Base-by-base conservation (phyloP, 75 land plant species). In the Picea sitchensis region DNA sequence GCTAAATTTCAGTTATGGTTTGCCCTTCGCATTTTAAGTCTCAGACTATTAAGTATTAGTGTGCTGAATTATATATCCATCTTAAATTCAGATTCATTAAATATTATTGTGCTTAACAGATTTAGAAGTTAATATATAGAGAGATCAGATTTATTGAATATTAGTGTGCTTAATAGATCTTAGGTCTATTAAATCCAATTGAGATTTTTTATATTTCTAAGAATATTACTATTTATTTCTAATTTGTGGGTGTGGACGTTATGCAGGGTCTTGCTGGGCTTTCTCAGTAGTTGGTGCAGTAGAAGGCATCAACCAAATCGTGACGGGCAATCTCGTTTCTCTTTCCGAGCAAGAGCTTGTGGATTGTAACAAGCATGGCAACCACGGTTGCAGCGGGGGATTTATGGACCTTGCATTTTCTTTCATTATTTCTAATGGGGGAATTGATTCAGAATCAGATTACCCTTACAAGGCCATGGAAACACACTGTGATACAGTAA, bases 291-390 rank as follows among this genome's bases (percentile, higher is more conserved):
- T 57, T 57, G 84, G 74, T 9, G 75, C 81, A 18, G 80, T 82
- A 13, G 84, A 82, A 41, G 38, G 84, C 47, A 80, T 69, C 0
- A 79, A 82, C 34, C 51, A 69, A 47, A 82, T 82, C 2, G n/a
- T n/a, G 32, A 79, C 58, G 2, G 81, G 81, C 14, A 68, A 77
- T 13, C 74, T 83, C 0, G 41, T 82, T 23, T 71, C 81, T 14
- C 72, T 85, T 7, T 85, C 87, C 14, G 87, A 85, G 81, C 87
- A 85, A 31, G 79, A 82, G 41, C 73, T 85, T 14, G 76, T 83
- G 14, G 84, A 85, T n/a, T 65, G 84, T 59, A 82, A 82, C 60
- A 14, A 12, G 3, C 2, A 23, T 15, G 8, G 26, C 26, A 59
- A 82, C 14, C 56, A 82, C 1, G 87, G 86, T n/a, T 86, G 82